Evolutionary conservation across 176 grass and related monocot species (phyloP), one percentile per base, ranked within the genome.

Genomic region (Oryza meridionalis): DNA sequence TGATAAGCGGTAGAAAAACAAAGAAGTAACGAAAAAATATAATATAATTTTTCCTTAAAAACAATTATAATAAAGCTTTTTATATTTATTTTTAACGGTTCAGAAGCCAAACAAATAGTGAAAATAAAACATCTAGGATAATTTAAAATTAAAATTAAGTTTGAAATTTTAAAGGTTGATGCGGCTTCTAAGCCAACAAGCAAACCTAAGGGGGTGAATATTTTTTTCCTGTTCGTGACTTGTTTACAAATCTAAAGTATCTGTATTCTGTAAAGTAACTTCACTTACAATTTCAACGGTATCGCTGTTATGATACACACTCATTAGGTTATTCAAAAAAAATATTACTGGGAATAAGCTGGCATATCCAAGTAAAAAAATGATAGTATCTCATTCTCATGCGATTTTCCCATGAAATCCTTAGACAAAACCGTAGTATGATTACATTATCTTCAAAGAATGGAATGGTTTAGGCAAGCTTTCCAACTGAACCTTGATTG

Each of bases 401-500:
- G 19, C 19, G 19, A 59, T 59, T 59, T 25, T 22, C 45, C 11
- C 11, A n/a, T 67, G 51, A 50, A 55, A 55, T 84, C 2, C 9
- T 58, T 67, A 32, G 79, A 67, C 35, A 59, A 7, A 66, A 42
- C 32, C 29, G 15, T 24, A n/a, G 47, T 12, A 77, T 29, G 51
- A 17, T 49, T 49, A 40, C 38, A 49, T 9, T 16, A 67, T 88
- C 16, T 11, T 72, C 12, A 49, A 40, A 27, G 31, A 26, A 84
- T 49, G 27, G 49, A 26, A 16, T 40, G n/a, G 14, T 73, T 73
- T 7, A 19, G 11, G 44, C 53, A 19, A 11, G 19, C 78, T 82
- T 90, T 81, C 59, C 59, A 68, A 67, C 19, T 16, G 25, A 78
- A 22, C 15, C 66, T 78, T 78, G 46, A 69, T 78, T 69, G 73